Evolutionary conservation across 495 filamentous ascomycete genomes (phyloP), one percentile per base, ranked within the genome.

Genomic region (Tuber brumale): DNA sequence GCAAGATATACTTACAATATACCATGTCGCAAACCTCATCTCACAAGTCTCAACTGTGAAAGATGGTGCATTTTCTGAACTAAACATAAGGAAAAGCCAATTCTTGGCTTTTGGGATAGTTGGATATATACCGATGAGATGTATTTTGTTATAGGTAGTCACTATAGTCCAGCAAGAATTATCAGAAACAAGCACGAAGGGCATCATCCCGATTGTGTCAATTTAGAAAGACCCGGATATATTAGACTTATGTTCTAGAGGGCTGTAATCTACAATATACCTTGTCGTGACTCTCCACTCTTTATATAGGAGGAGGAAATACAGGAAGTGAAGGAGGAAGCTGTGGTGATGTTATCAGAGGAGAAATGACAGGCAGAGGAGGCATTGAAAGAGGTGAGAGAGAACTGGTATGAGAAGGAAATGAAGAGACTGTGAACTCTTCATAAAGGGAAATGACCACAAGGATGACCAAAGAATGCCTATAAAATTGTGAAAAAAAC

Each of bases 41-140:
- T 41, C 16, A 2, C 16, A 69, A 4, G 31, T n/a, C 41, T 9
- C 14, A 72, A 76, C 12, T 43, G 43, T 8, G 35, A 72, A 43
- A 42, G 3, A 61, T 37, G 6, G 19, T 43, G 37, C 5, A 0
- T 41, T 45, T 66, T 72, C 48, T 23, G 0, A 0, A 0, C 0
- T 9, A 21, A 76, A 18, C 16, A 23, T 42, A 5, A 57, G 31
- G 0, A 16, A 27, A 27, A 44, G 39, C 41, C 69, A 3, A 27
- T 71, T 18, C 16, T 23, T 35, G 69, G 44, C 18, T 71, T 41
- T 31, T 75, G 74, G 69, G 57, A 75, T 27, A 31, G 74, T 1
- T 75, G 43, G 69, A 75, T 71, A 48, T 75, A 1, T 8, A 75
- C 74, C 3, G 69, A 75, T 43, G 44, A 75, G 21, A 75, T 75